Percentiles rank a stretch among this genome's conserved stretches.
These are phyloP conservation scores for Rugonectria rugulosa DNA, from an alignment of 2,329 filamentous ascomycete genomes.

Conservation along the genomic window DNA sequence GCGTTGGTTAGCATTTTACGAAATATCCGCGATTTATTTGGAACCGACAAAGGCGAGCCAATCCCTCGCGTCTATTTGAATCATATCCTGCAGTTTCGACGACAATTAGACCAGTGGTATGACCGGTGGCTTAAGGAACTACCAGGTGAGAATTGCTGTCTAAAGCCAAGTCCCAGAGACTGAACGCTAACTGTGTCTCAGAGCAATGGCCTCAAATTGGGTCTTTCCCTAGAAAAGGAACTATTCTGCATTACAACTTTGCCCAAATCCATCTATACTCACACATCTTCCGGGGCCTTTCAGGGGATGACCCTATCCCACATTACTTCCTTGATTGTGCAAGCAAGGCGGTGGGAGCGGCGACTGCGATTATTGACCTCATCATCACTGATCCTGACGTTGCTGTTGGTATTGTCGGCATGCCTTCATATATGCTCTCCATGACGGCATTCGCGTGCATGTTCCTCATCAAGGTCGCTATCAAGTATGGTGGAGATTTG, in stretches of 20 bases:
- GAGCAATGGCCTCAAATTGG: conserved; percentile 51
- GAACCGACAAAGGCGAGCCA: conserved; percentile 61
- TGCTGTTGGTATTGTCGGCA: conserved; percentile 49
- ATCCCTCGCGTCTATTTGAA: conserved; percentile 60
- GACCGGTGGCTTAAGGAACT: conserved; percentile 46
- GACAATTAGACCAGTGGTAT: conserved; percentile 50
- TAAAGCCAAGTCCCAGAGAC: neutral
- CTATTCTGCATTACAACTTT: conserved; percentile 51
- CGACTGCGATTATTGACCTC: conserved; percentile 53
- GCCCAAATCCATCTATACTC: conserved; percentile 53
- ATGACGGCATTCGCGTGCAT: conserved; percentile 63
- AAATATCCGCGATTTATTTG: conserved; percentile 63
- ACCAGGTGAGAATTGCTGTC: conserved; percentile 36
- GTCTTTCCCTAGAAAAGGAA: conserved; percentile 50
- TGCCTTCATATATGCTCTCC: conserved; percentile 59
- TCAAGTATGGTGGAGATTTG: conserved; percentile 52
- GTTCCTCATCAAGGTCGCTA: conserved; percentile 57
- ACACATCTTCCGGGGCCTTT: conserved; percentile 49
- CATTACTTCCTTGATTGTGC: conserved; percentile 46
- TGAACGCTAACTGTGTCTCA: conserved; percentile 19
- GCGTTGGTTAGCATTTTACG: conserved; percentile 65
- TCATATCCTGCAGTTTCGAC: conserved; percentile 50
- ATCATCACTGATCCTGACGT: conserved; percentile 53
- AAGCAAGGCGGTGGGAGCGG: conserved; percentile 45
- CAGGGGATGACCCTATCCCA: conserved; percentile 43